Base-by-base conservation (phyloP, 441 rosid species). In the Theobroma grandiflorum region DNA sequence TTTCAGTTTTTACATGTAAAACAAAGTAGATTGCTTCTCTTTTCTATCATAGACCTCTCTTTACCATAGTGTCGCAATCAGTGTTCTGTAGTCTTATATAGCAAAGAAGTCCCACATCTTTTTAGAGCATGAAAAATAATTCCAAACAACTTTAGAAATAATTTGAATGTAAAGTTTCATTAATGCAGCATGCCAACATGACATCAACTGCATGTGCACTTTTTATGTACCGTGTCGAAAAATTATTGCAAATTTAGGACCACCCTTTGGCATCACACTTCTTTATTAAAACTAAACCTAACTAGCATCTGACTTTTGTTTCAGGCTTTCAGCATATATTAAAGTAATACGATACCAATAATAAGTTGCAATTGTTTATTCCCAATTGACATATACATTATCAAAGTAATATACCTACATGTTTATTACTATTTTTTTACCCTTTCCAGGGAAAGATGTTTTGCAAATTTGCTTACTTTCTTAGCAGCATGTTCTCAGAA, bases 231-330 rank as follows among this genome's bases (percentile, higher is more conserved):
- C 8, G 7, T 22, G 20, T 45, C 31, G 31, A 26, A 26, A 26
- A 26, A 26, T 22, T 22, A 3, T 2, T 70, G 58, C 49, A 31
- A 70, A 70, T 26, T 33, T 31, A 14, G 74, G 74, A 70, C 74
- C 74, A 70, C 58, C 16, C 59, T 70, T 43, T 49, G 74, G 59
- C 59, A 71, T 15, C 75, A 31, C 42, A 33, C 6, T 69, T 49
- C 14, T 71, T 47, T 47, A n/a, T 49, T 71, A 50, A 50, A 49
- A 71, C 20, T 16, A 16, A 49, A 58, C 38, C 47, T 47, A 47
- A 40, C 40, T 12, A 3, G 15, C 15, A 47, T 72, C 63, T 72
- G 76, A 72, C 63, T 72, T 53, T 35, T n/a, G 47, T 37, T 53
- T 35, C 62, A 47, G 20, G 55, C 33, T 67, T 67, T 67, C 8